Evolutionary conservation across 129 eudicot species (phyloP).

Genomic region (Smallanthus sonchifolius): DNA sequence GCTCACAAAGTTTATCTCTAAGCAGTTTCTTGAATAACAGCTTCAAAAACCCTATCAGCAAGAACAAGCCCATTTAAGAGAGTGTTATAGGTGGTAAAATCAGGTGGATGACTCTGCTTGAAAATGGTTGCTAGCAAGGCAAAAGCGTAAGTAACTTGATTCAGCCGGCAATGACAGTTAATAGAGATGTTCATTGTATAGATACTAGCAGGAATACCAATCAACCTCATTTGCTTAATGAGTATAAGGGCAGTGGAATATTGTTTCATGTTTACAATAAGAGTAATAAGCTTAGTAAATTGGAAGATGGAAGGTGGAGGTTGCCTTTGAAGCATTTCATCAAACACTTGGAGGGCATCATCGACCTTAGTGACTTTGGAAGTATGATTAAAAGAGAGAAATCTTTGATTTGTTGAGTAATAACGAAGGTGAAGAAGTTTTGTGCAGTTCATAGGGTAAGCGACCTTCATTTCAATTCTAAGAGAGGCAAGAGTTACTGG

Average conservation of each 20-base stretch:
- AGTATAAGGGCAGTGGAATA: slow-evolving; percentile 24
- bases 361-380: background rate
- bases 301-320: slow-evolving; percentile 32
- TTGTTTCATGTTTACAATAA: slow-evolving; percentile 30
- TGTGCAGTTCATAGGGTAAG: background rate
- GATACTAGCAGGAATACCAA: slow-evolving; percentile 4
- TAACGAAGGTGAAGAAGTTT: background rate
- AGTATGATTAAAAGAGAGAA: too few species aligned
- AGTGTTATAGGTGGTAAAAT: slow-evolving; percentile 20
- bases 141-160: slow-evolving; percentile 28
- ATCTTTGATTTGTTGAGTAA: too few species aligned
- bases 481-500: too few species aligned
- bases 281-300: slow-evolving; percentile 16
- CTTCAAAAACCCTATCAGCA: slow-evolving; percentile 17
- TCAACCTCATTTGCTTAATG: background rate
- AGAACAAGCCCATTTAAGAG: slow-evolving; percentile 34
- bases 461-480: background rate
- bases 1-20: slow-evolving; percentile 18
- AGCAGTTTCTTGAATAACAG: slow-evolving; percentile 30
- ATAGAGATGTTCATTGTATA: slow-evolving; percentile 28
- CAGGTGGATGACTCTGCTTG: slow-evolving; percentile 32
- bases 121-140: slow-evolving; percentile 29
- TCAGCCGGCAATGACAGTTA: slow-evolving; percentile 28
- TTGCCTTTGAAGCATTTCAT: slow-evolving; percentile 29
- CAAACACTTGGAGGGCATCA: slow-evolving; percentile 36